A percentile compares a stretch with the other conserved stretches of the same genome.
phyloP scores from a whole-genome alignment of 2,329 filamentous ascomycete species.

The Cytospora schulzeri region DNA sequence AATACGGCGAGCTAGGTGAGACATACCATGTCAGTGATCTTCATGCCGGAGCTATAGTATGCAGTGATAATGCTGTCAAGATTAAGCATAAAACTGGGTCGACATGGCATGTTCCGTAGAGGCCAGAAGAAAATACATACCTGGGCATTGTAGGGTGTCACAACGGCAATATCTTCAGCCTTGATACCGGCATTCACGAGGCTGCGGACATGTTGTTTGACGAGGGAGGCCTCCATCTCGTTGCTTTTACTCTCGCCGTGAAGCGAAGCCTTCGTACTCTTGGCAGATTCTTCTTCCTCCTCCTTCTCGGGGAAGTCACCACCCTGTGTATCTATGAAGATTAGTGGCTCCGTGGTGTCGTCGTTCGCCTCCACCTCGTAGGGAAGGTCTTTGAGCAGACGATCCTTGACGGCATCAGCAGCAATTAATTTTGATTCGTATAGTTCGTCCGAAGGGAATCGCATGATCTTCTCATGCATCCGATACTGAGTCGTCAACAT shows the following conservation, averaged over 20 bases:
- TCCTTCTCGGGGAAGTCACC: constrained; percentile 85
- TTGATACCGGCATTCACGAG: constrained; percentile 79
- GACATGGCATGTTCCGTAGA: background rate
- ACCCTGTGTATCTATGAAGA: constrained; percentile 96
- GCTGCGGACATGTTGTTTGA: constrained; percentile 73
- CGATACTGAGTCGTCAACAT: constrained; percentile 98
- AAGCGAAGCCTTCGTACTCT: constrained; percentile 49
- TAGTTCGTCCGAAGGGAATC: constrained; percentile 84
- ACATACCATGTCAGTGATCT: constrained; percentile 31
- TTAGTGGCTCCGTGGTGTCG: constrained; percentile 81
- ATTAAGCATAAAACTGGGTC: constrained; percentile 17
- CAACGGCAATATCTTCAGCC: constrained; percentile 84
- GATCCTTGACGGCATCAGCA: constrained; percentile 73
- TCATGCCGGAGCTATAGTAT: constrained; percentile 20
- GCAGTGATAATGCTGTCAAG: constrained; percentile 10
- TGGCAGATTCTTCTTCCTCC: constrained; percentile 67
- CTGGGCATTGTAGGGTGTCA: constrained; percentile 97
- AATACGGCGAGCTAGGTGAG: constrained; percentile 69
- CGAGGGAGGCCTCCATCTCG: constrained; percentile 82
- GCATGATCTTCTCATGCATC: constrained; percentile 96
- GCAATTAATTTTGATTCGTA: constrained; percentile 84
- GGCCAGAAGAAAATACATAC: constrained; percentile 43
- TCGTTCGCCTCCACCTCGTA: constrained; percentile 80
- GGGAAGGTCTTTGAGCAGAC: constrained; percentile 75
- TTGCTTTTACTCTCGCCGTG: constrained; percentile 79